Base-by-base conservation (phyloP, 495 filamentous ascomycete genomes). In the Echria macrotheca region DNA sequence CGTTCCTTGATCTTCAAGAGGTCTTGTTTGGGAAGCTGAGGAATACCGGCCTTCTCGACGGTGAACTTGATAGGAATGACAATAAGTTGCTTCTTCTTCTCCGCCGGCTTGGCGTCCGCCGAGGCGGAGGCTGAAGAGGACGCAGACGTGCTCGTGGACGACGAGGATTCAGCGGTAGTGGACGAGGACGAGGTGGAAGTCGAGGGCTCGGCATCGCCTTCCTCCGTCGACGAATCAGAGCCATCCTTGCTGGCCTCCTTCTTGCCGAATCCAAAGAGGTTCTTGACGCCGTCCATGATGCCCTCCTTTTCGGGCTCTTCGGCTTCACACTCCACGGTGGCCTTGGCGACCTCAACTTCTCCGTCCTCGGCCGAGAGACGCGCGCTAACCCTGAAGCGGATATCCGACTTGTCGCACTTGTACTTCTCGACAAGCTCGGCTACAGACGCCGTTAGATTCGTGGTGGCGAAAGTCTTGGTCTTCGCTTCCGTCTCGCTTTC, bases 281-380 rank as follows among this genome's bases (percentile, higher is more conserved):
- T 89, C 73, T 99, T 99, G 61, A 97, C 86, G 32, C 87, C 87
- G 56, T 96, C 94, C 24, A 97, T 76, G 41, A 86, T 82, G 18
- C 81, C 86, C 60, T 86, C 86, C 70, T 88, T 91, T 47, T 84
- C 82, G 9, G 67, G 53, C 4, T 71, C 76, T 29, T 82, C 79
- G 31, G 86, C 77, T 63, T 91, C 87, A 56, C 93, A 99, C 66
- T 91, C 89, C 5, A 93, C 84, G 46, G 78, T 78, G 21, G 85
- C 86, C 53, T 78, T 76, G 24, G 79, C 65, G 37, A 97, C 80
- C 46, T 89, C 87, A 3, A 93, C 90, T 53, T 93, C 80, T n/a
- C 90, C 91, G 56, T 90, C 75, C 28, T 84, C 74, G 38, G 77
- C 72, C 46, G 74, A 79, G 37, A 99, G 76, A 38, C 83, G 80